Conservation (phyloP, 345 rosid genomes). For the Erodium maritimum region DNA sequence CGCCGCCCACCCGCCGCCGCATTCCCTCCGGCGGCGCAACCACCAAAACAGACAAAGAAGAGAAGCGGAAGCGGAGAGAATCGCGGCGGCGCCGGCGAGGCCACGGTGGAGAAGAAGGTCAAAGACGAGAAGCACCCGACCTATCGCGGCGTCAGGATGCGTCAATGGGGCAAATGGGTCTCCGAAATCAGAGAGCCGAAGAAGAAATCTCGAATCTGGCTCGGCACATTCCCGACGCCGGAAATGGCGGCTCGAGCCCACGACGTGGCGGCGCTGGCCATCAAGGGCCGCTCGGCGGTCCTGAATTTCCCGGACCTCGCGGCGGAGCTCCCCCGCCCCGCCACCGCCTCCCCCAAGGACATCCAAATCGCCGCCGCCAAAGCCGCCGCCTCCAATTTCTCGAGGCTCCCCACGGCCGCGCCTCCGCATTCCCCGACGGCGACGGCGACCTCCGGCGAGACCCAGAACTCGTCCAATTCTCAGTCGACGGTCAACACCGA, state of each 20-base stretch:
- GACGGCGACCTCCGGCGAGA: not conserved
- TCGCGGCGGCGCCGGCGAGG: not conserved
- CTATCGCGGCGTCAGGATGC: conserved; percentile 18
- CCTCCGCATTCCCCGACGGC: not conserved
- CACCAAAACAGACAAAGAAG: too few relatives aligned
- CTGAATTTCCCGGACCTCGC: conserved; percentile 18
- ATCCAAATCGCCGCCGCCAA: conserved; percentile 15
- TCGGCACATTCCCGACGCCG: conserved; percentile 18
- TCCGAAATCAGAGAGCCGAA: conserved; percentile 18
- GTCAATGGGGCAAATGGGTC: conserved; percentile 21
- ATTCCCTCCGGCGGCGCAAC: too few relatives aligned
- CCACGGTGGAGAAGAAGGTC: too few relatives aligned
- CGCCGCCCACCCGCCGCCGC: too few relatives aligned
- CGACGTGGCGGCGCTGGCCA: conserved; percentile 21
- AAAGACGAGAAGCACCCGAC: conserved; percentile 13
- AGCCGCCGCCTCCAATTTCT: conserved; percentile 8
- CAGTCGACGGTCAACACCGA: not conserved
- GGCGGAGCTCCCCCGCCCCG: conserved; percentile 11
- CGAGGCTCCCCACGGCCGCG: not conserved
- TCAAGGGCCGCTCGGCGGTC: conserved; percentile 16
- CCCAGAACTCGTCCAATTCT: not conserved
- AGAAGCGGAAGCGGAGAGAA: not conserved
- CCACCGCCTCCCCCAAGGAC: conserved; percentile 12
- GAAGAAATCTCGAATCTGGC: conserved; percentile 21
- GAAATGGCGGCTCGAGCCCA: conserved; percentile 22